Evolutionary conservation across 2,329 filamentous ascomycete species (phyloP), one percentile per base, ranked within the genome.

Genomic region (Plectosphaerella sp.): DNA sequence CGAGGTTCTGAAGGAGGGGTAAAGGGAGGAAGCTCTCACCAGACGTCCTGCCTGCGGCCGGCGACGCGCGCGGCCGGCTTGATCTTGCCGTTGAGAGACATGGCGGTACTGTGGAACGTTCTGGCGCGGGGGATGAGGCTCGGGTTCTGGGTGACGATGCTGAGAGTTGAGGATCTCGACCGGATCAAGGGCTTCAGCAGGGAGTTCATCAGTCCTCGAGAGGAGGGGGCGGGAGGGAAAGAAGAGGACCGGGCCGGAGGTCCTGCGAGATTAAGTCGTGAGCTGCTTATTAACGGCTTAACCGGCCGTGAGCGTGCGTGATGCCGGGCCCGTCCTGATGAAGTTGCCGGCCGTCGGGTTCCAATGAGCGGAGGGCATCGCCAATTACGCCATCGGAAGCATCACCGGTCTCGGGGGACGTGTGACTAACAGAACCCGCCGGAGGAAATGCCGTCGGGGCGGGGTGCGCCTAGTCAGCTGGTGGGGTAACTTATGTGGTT

Each of bases 21-120:
- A 24, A 15, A n/a, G 10, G 14, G 24, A 20, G 41, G 41, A 10
- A 22, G 12, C 4, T 58, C 73, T 65, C 57, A 78, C 77, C 77
- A 80, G 39, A 80, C 77, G 74, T 80, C 72, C 57, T 79, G 74
- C 62, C 72, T 68, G 61, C 75, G 72, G 20, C 73, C 73, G 10
- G 74, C 72, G 16, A 80, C 77, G 24, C 77, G 65, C 24, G 74
- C 74, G 5, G 77, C 77, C 37, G 77, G 77, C 67, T 74, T 75
- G 36, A 79, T 63, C 61, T 78, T 79, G 39, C 67, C 64, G 45
- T 69, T 71, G 28, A 70, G 64, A 57, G 66, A 64, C 73, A 78
- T 78, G 46, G 61, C 66, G 51, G 67, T 64, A 15, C 52, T 51
- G 25, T 52, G 52, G 43, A 58, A 57, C n/a, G 52, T 49, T 50